Percentiles rank a stretch among this genome's conserved stretches.
phyloP scores from a whole-genome alignment of 2,329 filamentous ascomycete species.

The Cladosporium austrohemisphaericum region DNA sequence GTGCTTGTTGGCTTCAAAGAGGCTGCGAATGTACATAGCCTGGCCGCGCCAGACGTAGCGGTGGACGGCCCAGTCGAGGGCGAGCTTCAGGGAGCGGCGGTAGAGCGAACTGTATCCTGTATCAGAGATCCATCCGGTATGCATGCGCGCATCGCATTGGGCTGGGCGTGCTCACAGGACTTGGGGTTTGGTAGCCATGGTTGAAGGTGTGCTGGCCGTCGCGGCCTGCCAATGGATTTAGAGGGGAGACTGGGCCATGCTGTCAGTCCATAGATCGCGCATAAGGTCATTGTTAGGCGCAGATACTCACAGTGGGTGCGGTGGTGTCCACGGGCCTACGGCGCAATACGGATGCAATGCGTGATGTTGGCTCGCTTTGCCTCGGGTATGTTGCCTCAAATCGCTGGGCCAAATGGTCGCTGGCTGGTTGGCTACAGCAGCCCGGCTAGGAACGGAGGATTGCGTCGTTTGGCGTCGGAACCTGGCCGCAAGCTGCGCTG shows the following conservation, averaged over 20 bases:
- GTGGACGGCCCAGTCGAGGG: conserved; percentile 93
- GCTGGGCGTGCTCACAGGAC: conserved; percentile 11
- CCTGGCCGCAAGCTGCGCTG: conserved; percentile 2
- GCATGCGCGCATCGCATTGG: background rate
- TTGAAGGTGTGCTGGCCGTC: conserved; percentile 8
- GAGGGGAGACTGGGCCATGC: conserved; percentile 12
- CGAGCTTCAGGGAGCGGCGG: conserved; percentile 84
- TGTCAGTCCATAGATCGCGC: too few species aligned
- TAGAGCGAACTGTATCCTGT: conserved; percentile 63
- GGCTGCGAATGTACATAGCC: conserved; percentile 87
- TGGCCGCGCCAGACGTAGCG: conserved; percentile 92
- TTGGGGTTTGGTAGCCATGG: conserved; percentile 17
- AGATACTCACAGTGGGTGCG: conserved; percentile 6
- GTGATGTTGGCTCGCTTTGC: background rate
- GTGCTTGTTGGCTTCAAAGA: conserved; percentile 91
- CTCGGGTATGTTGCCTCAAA: background rate
- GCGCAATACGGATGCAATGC: conserved; percentile 3
- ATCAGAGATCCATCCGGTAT: conserved; percentile 23
- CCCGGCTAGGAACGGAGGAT: conserved; percentile 7
- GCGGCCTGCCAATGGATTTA: conserved; percentile 15
- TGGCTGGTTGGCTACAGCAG: too few species aligned
- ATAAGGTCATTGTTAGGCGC: background rate
- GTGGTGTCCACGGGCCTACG: conserved; percentile 7
- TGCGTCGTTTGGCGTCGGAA: conserved; percentile 6
- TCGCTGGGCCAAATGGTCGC: too few species aligned